Percentiles rank a stretch among this genome's conserved stretches.
Evolutionary conservation across 805 yeast species (phyloP).

Genomic region (Cyberlindnera petersonii): DNA sequence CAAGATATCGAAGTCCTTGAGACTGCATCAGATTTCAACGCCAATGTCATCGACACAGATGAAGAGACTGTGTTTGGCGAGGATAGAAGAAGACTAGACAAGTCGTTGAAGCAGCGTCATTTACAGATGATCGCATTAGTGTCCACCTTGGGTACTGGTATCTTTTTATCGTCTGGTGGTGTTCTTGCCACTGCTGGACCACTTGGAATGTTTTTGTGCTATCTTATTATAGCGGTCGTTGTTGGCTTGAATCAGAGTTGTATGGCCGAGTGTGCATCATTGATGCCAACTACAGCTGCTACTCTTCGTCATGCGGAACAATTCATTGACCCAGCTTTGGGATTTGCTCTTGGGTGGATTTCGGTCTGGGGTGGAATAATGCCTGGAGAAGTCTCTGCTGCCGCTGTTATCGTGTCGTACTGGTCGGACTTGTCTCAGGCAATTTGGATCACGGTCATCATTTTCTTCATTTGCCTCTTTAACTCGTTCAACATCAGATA

Average conservation of each 20-base stretch:
- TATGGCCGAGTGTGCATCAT: constrained; percentile 34
- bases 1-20: too few species aligned
- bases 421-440: constrained; percentile 43
- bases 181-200: constrained; percentile 34
- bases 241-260: constrained; percentile 37
- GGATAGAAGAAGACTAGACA: constrained; percentile 8
- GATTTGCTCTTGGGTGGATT: constrained; percentile 43
- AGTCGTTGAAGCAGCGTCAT: constrained; percentile 29
- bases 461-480: constrained; percentile 31
- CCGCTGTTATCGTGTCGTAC: constrained; percentile 40
- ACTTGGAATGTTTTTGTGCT: constrained; percentile 33
- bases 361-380: constrained; percentile 38
- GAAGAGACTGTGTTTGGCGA: constrained; percentile 5
- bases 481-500: constrained; percentile 36
- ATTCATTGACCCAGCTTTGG: constrained; percentile 40
- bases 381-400: constrained; percentile 44
- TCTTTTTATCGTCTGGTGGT: constrained; percentile 36
- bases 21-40: too few species aligned
- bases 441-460: constrained; percentile 40
- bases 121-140: constrained; percentile 47
- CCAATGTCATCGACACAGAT: too few species aligned
- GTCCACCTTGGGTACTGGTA: constrained; percentile 42
- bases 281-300: constrained; percentile 37
- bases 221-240: constrained; percentile 31
- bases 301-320: constrained; percentile 33